A percentile compares a stretch with the other conserved stretches of the same genome.
These are phyloP conservation scores for Chaetomidium leptoderma DNA, from an alignment of 495 filamentous ascomycete species.

Conservation along the genomic window DNA sequence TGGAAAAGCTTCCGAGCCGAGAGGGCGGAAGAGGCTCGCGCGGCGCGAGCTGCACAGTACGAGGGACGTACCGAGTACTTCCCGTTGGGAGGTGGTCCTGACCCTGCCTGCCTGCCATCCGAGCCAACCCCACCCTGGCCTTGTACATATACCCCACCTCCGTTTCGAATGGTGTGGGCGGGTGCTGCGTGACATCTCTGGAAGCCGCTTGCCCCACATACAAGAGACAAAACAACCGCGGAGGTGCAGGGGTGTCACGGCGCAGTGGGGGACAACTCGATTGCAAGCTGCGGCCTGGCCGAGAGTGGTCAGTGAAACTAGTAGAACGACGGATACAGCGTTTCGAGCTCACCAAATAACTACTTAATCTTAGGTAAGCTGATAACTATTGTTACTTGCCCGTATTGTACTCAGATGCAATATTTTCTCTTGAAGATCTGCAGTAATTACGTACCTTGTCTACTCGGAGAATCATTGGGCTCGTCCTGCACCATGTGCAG, in stretches of 20 bases:
- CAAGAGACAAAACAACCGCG: conserved; percentile 20
- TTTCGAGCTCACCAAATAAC: no score
- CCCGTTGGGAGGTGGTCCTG: not conserved
- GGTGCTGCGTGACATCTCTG: conserved; percentile 22
- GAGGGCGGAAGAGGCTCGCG: conserved; percentile 17
- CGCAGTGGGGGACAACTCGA: not conserved
- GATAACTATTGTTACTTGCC: no score
- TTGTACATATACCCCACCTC: conserved; percentile 22
- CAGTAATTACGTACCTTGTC: no score
- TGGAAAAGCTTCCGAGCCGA: conserved; percentile 9
- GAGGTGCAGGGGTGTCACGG: conserved; percentile 4
- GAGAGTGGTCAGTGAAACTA: not conserved
- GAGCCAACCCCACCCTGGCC: no score
- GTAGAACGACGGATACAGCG: no score
- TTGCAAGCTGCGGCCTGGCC: not conserved
- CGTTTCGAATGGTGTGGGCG: conserved; percentile 22
- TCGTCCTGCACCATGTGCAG: no score
- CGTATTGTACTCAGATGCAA: no score
- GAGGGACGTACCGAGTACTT: not conserved
- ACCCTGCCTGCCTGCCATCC: not conserved
- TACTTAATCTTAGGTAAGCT: not conserved
- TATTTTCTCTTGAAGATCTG: no score
- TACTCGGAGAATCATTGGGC: no score
- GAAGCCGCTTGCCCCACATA: conserved; percentile 12
- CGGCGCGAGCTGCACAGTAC: conserved; percentile 3